These are phyloP conservation scores for Xylariaceae sp. DNA, from an alignment of 2,329 filamentous ascomycete genomes.

Conservation along the genomic window DNA sequence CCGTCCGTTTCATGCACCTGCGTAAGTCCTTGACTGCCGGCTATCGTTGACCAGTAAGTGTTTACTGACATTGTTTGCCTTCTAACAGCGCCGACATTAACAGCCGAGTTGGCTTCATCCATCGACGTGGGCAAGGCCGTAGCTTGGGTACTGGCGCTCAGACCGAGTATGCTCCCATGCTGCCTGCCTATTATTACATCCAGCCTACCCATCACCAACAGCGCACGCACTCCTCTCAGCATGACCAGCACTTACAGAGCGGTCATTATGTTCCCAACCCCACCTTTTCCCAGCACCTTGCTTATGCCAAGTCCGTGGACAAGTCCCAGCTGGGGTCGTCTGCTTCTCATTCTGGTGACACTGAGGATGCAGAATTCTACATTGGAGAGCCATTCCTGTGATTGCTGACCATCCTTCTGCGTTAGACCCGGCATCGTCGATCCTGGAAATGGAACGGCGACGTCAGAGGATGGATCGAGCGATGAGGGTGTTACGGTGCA, in stretches of 20 bases:
- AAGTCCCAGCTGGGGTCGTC: too few relatives aligned
- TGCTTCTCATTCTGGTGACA: too few relatives aligned
- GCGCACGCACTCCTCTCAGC: too few relatives aligned
- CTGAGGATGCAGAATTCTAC: too few relatives aligned
- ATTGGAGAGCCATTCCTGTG: neutral
- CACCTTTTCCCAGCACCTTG: too few relatives aligned
- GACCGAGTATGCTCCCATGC: slow-evolving; percentile 21
- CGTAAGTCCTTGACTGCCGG: slow-evolving; percentile 16
- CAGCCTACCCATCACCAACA: neutral
- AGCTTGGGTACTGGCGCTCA: slow-evolving; percentile 16
- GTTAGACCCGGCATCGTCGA: slow-evolving; percentile 41
- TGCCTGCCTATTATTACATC: neutral
- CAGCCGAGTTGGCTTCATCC: slow-evolving; percentile 10
- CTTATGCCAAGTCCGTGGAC: too few relatives aligned
- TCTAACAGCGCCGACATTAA: slow-evolving; percentile 13
- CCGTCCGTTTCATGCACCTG: slow-evolving; percentile 22
- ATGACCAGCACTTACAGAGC: too few relatives aligned
- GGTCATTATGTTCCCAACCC: too few relatives aligned
- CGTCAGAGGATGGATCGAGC: slow-evolving; percentile 46
- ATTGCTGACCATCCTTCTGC: slow-evolving; percentile 34
- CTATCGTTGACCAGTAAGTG: neutral
- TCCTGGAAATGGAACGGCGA: slow-evolving; percentile 35
- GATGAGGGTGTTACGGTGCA: slow-evolving; percentile 56
- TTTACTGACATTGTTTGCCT: slow-evolving; percentile 9
- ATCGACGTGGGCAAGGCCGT: slow-evolving; percentile 17